phyloP scores from a whole-genome alignment of 495 filamentous ascomycete genomes.

The Mytilinidion resinicola region DNA sequence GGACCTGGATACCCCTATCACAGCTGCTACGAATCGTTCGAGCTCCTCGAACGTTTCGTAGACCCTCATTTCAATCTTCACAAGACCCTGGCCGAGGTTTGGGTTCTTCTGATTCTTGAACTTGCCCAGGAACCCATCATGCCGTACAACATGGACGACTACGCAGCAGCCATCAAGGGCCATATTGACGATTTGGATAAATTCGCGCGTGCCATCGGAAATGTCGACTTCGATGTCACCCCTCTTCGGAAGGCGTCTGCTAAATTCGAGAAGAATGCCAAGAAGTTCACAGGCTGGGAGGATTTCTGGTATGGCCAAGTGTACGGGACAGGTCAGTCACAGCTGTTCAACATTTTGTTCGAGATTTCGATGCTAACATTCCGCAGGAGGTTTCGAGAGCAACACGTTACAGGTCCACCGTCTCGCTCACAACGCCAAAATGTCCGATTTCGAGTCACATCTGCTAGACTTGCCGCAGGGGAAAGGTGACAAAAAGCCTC shows the following conservation, averaged over 20 bases:
- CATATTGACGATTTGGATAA: slow-evolving; percentile 62
- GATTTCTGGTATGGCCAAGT: slow-evolving; percentile 63
- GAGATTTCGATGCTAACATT: no score
- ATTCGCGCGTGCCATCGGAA: slow-evolving; percentile 43
- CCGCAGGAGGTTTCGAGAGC: slow-evolving; percentile 61
- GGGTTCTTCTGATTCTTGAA: slow-evolving; percentile 78
- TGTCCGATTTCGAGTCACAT: slow-evolving; percentile 71
- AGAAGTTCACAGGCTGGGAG: slow-evolving; percentile 67
- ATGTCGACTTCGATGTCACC: slow-evolving; percentile 48
- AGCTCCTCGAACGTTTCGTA: slow-evolving; percentile 72
- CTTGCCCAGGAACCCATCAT: slow-evolving; percentile 72
- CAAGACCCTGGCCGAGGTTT: slow-evolving; percentile 67
- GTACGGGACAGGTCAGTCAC: slow-evolving; percentile 54
- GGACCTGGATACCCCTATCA: slow-evolving; percentile 63
- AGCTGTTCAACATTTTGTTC: no score
- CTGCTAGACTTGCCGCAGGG: slow-evolving; percentile 61
- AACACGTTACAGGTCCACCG: slow-evolving; percentile 57
- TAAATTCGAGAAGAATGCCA: slow-evolving; percentile 52
- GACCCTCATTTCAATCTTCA: slow-evolving; percentile 85
- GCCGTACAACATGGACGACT: slow-evolving; percentile 76
- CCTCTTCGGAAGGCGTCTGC: slow-evolving; percentile 55
- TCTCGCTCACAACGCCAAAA: slow-evolving; percentile 52
- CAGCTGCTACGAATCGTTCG: slow-evolving; percentile 82
- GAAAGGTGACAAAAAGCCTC: slow-evolving; percentile 41
- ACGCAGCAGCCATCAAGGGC: slow-evolving; percentile 53